Evolutionary conservation across 2,329 filamentous ascomycete genomes (phyloP).

Genomic region (Penicillium sp.): DNA sequence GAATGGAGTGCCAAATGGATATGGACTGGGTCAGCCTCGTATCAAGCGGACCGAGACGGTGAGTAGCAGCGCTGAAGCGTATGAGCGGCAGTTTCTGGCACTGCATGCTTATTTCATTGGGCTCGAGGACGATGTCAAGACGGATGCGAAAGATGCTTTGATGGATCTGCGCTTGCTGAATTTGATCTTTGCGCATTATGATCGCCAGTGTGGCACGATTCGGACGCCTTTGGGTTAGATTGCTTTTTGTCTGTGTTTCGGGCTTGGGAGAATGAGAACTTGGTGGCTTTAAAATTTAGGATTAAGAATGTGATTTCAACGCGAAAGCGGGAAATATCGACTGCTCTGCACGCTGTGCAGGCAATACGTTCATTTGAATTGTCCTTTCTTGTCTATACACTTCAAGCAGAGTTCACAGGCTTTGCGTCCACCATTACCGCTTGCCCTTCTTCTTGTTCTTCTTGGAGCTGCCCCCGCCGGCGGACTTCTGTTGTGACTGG

Average conservation of each 20-base stretch:
- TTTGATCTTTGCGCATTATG: conserved; percentile 34
- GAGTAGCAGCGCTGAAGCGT: conserved; percentile 36
- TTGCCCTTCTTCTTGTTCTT: conserved; percentile 50
- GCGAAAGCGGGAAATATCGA: too few species aligned
- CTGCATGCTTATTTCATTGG: conserved; percentile 34
- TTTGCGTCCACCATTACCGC: conserved; percentile 35
- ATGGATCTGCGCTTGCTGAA: conserved; percentile 35
- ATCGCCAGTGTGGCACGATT: conserved; percentile 34
- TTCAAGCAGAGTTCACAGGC: background rate
- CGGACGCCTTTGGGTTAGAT: conserved; percentile 29
- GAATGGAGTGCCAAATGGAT: too few species aligned
- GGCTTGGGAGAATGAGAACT: background rate
- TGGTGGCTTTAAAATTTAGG: too few species aligned
- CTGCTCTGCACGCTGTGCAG: background rate
- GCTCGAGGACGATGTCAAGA: conserved; percentile 26
- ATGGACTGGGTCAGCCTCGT: background rate
- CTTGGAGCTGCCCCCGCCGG: conserved; percentile 36
- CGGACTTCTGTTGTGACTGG: conserved; percentile 28
- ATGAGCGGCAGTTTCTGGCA: conserved; percentile 32
- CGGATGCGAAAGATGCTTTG: conserved; percentile 32
- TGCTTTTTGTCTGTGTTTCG: background rate
- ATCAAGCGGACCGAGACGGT: conserved; percentile 26
- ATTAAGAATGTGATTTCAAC: too few species aligned
- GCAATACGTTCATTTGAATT: background rate
- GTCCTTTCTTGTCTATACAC: conserved; percentile 4